These are phyloP conservation scores for Sporothrix schenckii DNA, from an alignment of 2,329 filamentous ascomycete genomes.

Conservation along the genomic window DNA sequence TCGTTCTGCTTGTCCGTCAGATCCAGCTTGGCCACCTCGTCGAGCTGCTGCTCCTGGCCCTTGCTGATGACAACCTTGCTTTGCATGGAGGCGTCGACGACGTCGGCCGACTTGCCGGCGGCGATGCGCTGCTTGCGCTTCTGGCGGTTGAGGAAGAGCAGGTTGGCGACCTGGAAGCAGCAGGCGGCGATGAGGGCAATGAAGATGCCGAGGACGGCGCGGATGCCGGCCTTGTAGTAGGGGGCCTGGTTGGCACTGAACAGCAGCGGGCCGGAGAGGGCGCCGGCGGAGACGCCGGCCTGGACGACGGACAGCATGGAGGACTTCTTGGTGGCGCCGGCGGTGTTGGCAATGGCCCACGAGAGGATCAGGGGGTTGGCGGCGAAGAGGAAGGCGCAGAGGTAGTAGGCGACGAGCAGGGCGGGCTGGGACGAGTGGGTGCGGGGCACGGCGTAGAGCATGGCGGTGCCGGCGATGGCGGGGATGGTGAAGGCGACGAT, in stretches of 20 bases:
- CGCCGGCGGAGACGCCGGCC: conserved; percentile 63
- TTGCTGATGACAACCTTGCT: conserved; percentile 49
- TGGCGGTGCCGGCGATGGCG: conserved; percentile 61
- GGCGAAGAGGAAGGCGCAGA: conserved; percentile 57
- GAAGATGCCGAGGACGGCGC: conserved; percentile 58
- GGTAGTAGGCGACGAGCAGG: conserved; percentile 54
- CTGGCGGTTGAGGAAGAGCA: conserved; percentile 59
- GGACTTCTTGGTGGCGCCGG: conserved; percentile 59
- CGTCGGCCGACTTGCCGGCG: conserved; percentile 62
- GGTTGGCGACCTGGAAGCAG: conserved; percentile 56
- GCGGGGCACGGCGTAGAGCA: conserved; percentile 59
- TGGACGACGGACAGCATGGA: conserved; percentile 67
- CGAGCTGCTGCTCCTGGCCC: conserved; percentile 49
- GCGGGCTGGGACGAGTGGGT: conserved; percentile 47
- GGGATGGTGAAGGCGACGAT: conserved; percentile 59
- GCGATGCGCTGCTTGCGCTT: conserved; percentile 58
- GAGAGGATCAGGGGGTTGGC: conserved; percentile 67
- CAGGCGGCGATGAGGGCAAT: conserved; percentile 57
- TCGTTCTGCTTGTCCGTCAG: conserved; percentile 68
- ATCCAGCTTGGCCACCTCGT: conserved; percentile 48
- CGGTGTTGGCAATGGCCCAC: conserved; percentile 72
- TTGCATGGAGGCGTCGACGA: conserved; percentile 65
- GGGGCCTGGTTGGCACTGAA: conserved; percentile 63
- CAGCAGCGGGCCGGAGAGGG: conserved; percentile 67
- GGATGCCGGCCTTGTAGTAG: conserved; percentile 60